Base-by-base conservation (phyloP, 306 rosid genomes). In the Vachellia pachyceras region DNA sequence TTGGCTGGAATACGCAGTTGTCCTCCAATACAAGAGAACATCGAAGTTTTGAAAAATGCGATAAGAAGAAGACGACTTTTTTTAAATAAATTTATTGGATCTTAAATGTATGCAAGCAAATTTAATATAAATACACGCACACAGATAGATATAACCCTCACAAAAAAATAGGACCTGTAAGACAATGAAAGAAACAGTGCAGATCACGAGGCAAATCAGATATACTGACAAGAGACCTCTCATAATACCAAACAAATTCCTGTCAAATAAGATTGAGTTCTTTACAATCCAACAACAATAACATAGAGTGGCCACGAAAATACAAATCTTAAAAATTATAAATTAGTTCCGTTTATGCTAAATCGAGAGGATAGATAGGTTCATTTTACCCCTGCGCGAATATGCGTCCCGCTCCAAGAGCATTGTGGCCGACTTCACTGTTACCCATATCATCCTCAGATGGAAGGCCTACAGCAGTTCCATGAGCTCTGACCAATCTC, bases 401-500 rank as follows among this genome's bases (percentile, higher is more conserved):
- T 39, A 96, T 93, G 54, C 99, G 99, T 42, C 99, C 99, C 17
- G 99, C 99, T 22, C 99, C 99, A 22, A 96, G 98, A 1, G 99
- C 99, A 42, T 96, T 96, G 79, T 96, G 99, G 46, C 99, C 99
- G 13, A 96, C 99, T 84, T 96, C 99, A 85, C 99, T 96, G 73
- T 96, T 96, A 44, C 99, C 99, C 99, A 96, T 96, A 76, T 96
- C 99, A 91, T 93, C 99, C 13, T 96, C 99, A 0, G 98, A 76
- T 29, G 99, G 98, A 69, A 96, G 98, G 1, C 99, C 99, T 7
- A 96, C 99, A 0, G 98, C 98, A 57, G 66, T 85, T 69, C 99
- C 99, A 74, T 96, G 99, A 57, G 99, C 99, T 82, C 64, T 96
- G 3, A 96, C 94, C 86, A 96, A 74, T 82, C 98, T 96, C 99